Conservation (phyloP, 768 basidiomycete genomes). For the Phaeotremella skinneri region DNA sequence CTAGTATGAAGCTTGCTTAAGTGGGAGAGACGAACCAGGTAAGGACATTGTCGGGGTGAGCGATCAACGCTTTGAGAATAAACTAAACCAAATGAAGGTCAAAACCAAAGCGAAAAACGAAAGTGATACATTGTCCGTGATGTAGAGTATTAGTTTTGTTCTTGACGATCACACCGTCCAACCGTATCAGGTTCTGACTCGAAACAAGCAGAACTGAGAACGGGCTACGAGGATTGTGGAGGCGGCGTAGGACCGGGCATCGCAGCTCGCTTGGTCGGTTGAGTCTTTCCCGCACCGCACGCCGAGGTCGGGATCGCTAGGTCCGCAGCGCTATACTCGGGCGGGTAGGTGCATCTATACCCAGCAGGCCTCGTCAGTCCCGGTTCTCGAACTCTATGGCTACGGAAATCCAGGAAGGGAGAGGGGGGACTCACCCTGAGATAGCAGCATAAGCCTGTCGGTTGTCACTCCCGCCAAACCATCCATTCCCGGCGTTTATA, state of each 20-base stretch:
- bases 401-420: constrained; percentile 1
- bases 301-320: constrained; percentile 33
- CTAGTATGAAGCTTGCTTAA: too few species aligned
- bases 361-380: neutral
- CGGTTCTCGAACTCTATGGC: constrained; percentile 1
- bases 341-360: constrained; percentile 41
- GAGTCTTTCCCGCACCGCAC: constrained; percentile 43
- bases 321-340: constrained; percentile 42
- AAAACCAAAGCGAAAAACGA: neutral
- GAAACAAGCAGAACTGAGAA: too few species aligned
- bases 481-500: constrained; percentile 59
- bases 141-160: neutral
- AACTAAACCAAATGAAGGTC: neutral
- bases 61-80: neutral
- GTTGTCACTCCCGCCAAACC: constrained; percentile 52
- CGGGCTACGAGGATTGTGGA: constrained; percentile 17
- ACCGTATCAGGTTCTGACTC: too few species aligned
- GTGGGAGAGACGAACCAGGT: too few species aligned
- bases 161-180: too few species aligned
- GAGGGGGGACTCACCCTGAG: constrained; percentile 23
- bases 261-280: constrained; percentile 8
- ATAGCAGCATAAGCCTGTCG: constrained; percentile 32
- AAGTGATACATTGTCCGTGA: neutral
- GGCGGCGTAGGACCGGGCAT: constrained; percentile 16
- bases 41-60: neutral